phyloP scores from a whole-genome alignment of 2,329 filamentous ascomycete genomes.

The Trichoderma brevicompactum region DNA sequence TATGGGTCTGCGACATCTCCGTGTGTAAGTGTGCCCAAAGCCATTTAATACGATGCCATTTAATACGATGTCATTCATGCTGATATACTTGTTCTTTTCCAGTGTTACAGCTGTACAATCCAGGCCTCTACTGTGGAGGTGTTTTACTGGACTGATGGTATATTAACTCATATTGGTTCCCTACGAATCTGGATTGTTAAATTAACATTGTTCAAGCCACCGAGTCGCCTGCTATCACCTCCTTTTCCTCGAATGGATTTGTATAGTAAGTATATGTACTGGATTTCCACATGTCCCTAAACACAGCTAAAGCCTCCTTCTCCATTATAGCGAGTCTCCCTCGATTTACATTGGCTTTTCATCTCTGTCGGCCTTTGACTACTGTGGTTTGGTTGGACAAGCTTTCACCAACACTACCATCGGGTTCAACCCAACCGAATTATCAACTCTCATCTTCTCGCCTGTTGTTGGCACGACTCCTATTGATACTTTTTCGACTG shows the following conservation, averaged over 20 bases:
- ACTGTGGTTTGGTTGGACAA: no score
- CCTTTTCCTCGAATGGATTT: no score
- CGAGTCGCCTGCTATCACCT: no score
- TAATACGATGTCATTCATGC: background rate
- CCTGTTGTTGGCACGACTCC: no score
- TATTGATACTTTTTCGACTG: no score
- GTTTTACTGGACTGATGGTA: background rate
- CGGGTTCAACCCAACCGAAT: no score
- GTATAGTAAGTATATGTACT: no score
- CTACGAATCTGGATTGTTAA: no score
- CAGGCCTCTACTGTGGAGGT: conserved; percentile 13
- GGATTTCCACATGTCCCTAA: background rate
- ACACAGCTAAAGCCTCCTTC: background rate
- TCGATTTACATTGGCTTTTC: conserved; percentile 25
- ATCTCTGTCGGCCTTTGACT: conserved; percentile 5
- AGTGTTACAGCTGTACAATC: conserved; percentile 24
- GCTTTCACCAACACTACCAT: no score
- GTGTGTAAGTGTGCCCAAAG: conserved; percentile 4
- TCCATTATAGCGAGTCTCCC: conserved; percentile 1
- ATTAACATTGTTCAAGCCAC: no score
- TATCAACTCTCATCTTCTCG: no score
- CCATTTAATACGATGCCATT: background rate
- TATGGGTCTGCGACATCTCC: conserved; percentile 13
- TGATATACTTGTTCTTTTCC: background rate
- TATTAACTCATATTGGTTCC: background rate